Conservation (phyloP, 768 basidiomycete genomes). For the Nidula microcarpa region DNA sequence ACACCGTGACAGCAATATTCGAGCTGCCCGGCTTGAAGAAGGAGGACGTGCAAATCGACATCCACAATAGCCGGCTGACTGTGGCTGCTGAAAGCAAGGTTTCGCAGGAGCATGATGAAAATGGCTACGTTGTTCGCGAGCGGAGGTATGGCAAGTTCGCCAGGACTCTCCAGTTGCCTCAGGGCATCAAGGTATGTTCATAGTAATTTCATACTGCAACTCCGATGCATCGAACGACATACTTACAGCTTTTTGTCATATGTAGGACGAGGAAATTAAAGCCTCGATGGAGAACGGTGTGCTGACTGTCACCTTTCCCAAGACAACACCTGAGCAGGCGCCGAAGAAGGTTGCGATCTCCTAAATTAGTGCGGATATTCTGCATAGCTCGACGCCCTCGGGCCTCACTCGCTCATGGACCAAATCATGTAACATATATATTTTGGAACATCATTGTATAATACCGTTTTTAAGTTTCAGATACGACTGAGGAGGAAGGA, state of each 20-base stretch:
- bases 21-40: slow-evolving; percentile 26
- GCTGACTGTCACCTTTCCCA: slow-evolving; percentile 51
- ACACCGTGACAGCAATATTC: slow-evolving; percentile 45
- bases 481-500: no score
- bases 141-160: slow-evolving; percentile 43
- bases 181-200: slow-evolving; percentile 46
- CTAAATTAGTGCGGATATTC: slow-evolving; percentile 9
- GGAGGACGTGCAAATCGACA: slow-evolving; percentile 51
- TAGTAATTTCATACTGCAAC: slow-evolving; percentile 24
- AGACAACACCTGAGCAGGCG: slow-evolving; percentile 28
- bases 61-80: slow-evolving; percentile 47
- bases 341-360: slow-evolving; percentile 29
- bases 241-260: slow-evolving; percentile 17
- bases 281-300: slow-evolving; percentile 48
- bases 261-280: slow-evolving; percentile 24
- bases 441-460: no score
- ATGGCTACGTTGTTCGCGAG: slow-evolving; percentile 46
- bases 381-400: no score
- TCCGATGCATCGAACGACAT: slow-evolving; percentile 15
- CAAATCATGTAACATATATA: no score
- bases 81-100: slow-evolving; percentile 47
- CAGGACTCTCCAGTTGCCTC: slow-evolving; percentile 47
- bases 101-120: slow-evolving; percentile 30
- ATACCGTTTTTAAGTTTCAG: no score
- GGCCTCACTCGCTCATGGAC: no score